Evolutionary conservation across 176 grass and related monocot genomes (phyloP), one percentile per base, ranked within the genome.

Genomic region (Musa schizocarpa): DNA sequence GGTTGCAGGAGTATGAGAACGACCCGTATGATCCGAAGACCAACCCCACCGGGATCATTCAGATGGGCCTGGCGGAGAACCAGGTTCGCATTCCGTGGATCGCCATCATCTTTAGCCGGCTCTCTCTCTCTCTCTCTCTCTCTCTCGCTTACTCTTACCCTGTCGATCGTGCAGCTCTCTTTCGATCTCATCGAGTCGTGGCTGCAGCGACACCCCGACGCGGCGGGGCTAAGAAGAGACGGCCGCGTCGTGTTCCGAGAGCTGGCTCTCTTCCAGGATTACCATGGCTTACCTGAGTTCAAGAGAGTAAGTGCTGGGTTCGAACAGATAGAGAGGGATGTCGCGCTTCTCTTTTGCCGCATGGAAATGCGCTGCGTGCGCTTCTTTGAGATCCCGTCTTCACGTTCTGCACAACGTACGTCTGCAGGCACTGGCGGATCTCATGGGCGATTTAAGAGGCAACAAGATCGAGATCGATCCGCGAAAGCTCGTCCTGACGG

Each of bases 241-340:
- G 89, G 82, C 61, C 76, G 64, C 22, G 89, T 81, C 19, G 75
- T 89, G 50, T 96, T 96, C 76, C 92, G 89, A 69, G 92, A 96
- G 29, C 86, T 96, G 74, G 92, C 92, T 77, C 87, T 96, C 53
- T 96, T 96, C 86, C 92, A 96, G 85, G 92, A 96, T 77, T 96
- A 96, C 84, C 82, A 96, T 56, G 92, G 92, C 80, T 63, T 92
- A 72, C 84, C 89, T 63, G 85, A 72, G n/a, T 96, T 96, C 78
- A 96, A 96, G 72, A 92, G 87, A 85, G 92, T 96, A 82, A 43
- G 34, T 43, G 4, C 34, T 43, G 4, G 4, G 34, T 43, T 6
- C 34, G 4, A 43, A 43, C 34, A 43, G 34, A 43, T 43, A 3
- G 4, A 3, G 0, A 0, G 29, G 34, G 34, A 43, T 6, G 34